Base-by-base conservation (phyloP, 2,329 filamentous ascomycete genomes). In the Cytospora piceicola region DNA sequence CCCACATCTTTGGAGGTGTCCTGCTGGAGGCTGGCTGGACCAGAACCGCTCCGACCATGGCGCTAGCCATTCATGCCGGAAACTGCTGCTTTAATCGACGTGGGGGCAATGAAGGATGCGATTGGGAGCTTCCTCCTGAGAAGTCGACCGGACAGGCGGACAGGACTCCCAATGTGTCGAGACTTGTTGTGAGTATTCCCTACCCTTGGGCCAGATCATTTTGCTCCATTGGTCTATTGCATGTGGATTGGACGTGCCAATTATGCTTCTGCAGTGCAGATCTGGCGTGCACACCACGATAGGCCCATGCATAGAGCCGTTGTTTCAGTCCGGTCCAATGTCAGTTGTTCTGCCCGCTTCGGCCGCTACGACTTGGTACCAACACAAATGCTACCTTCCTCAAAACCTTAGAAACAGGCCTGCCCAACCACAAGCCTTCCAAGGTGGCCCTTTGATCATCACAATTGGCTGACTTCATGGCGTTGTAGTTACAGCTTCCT, bases 271-370 rank as follows among this genome's bases (percentile, higher is more conserved):
- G 64, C 59, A 59, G 59, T 51, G 55, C 34, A 63, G 59, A 63
- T 63, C 64, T 54, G 54, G 58, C 58, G 36, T 58, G 58, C 63
- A 58, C 46, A 54, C 60, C 34, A 60, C 36, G 62, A 53, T 39
- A 24, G 34, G 34, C 29, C 56, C 62, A 65, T 61, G 63, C 63
- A 65, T 39, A 51, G 58, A 57, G 61, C 58, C 59, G 54, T 63
- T 57, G 53, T 63, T 63, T 63, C 61, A 63, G 61, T 36, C 53
- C 36, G 42, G 61, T 39, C 53, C 49, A 55, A 55, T 49, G 32
- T 51, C 53, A 32, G 34, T 29, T 46, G 20, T 20, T 46, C 42
- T 49, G 42, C 42, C 42, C 42, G 24, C 42, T 46, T 20, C 58
- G 15, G n/a, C 57, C 42, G 52, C 63, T 56, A 30, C 29, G 57